Evolutionary conservation across 768 basidiomycete species (phyloP).

Genomic region (Sporobolomyces roseus): DNA sequence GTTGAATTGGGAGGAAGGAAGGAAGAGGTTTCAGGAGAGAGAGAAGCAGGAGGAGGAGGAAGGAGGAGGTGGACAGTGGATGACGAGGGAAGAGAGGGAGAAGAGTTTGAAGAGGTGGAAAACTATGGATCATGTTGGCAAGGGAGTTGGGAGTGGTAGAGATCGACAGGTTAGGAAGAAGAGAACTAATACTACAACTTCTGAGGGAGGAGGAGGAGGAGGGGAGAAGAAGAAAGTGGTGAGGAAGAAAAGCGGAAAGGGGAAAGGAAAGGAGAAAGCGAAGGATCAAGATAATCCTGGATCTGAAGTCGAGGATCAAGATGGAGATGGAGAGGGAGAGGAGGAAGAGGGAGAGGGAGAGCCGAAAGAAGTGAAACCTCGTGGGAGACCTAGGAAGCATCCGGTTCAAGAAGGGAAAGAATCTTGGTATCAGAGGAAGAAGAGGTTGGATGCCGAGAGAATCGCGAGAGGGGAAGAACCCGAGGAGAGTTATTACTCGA

Average conservation of each 20-base stretch:
- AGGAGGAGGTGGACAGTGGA: background rate
- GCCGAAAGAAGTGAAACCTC: constrained; percentile 52
- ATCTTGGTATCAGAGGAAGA: constrained; percentile 8
- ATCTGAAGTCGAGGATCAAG: background rate
- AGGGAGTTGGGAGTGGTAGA: background rate
- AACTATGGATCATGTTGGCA: background rate
- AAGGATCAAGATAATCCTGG: background rate
- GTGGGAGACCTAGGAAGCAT: constrained; percentile 44
- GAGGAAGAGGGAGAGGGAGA: background rate
- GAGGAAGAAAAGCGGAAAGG: constrained; percentile 1
- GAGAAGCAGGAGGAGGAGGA: background rate
- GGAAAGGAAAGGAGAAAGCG: constrained; percentile 14
- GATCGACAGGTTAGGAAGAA: background rate
- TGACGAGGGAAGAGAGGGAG: background rate
- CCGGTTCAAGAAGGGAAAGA: constrained; percentile 1
- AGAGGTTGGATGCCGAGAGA: constrained; percentile 6
- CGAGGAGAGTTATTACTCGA: constrained; percentile 21
- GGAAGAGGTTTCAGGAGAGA: background rate
- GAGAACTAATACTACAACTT: constrained; percentile 26
- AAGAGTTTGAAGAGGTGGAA: background rate
- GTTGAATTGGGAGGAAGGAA: background rate
- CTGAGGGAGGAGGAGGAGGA: constrained; percentile 21
- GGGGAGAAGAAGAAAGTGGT: constrained; percentile 48
- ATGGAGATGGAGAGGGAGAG: background rate
- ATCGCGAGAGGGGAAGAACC: constrained; percentile 10